A percentile compares a stretch with the other conserved stretches of the same genome.
Conservation (phyloP, 2,329 filamentous ascomycete genomes). For the Didymella sp. region DNA sequence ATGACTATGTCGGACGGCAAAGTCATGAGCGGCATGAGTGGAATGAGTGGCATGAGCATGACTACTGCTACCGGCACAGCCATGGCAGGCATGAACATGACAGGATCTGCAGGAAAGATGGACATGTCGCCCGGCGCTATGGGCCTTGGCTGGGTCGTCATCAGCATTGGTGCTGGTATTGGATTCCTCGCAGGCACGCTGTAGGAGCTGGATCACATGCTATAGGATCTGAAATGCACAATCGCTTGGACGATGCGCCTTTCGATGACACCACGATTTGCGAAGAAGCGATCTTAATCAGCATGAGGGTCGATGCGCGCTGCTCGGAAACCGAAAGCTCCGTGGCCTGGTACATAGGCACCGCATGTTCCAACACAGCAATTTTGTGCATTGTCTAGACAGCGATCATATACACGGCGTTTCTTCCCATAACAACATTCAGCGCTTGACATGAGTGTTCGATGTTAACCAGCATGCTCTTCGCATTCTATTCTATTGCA, state of each 20-base stretch:
- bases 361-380: neutral
- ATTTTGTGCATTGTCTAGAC: too few relatives aligned
- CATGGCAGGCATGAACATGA: constrained; percentile 43
- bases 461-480: too few relatives aligned
- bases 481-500: too few relatives aligned
- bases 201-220: neutral
- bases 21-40: constrained; percentile 12
- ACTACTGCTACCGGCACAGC: constrained; percentile 53
- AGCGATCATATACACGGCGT: too few relatives aligned
- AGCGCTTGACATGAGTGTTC: too few relatives aligned
- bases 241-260: neutral
- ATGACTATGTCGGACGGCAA: constrained; percentile 36
- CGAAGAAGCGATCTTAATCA: neutral
- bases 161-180: constrained; percentile 30
- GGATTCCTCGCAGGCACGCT: constrained; percentile 21
- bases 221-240: neutral
- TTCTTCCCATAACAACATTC: too few relatives aligned
- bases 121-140: constrained; percentile 15
- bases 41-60: constrained; percentile 20
- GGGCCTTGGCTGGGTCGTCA: constrained; percentile 20
- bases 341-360: neutral
- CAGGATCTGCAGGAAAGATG: constrained; percentile 15
- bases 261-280: neutral
- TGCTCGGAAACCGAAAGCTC: neutral
- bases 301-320: neutral